Evolutionary conservation across 345 rosid genomes (phyloP).

Genomic region (Aquilaria malaccensis): DNA sequence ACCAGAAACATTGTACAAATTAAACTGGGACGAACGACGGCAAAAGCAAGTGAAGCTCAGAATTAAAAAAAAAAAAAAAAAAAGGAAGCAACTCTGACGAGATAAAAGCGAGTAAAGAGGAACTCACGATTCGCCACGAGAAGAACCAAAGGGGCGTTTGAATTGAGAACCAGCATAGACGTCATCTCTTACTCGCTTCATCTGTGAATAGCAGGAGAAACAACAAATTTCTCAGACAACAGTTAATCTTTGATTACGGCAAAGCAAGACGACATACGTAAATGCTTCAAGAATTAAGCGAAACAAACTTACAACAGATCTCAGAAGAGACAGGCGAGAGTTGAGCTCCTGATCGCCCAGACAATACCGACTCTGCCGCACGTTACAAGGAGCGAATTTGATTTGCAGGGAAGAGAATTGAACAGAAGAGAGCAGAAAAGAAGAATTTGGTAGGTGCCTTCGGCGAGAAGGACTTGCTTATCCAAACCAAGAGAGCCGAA

Average conservation of each 20-base stretch:
- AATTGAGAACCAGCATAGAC: conserved; percentile 48
- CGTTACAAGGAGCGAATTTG: not conserved
- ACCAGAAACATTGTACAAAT: not conserved
- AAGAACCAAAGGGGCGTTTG: conserved; percentile 55
- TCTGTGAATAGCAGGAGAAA: conserved; percentile 17
- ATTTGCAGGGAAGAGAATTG: too few relatives aligned
- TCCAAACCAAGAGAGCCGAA: not conserved
- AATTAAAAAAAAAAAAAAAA: conserved; percentile 1
- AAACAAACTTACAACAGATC: conserved; percentile 24
- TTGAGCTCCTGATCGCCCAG: too few relatives aligned
- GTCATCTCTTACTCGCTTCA: conserved; percentile 71
- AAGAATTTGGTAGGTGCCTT: too few relatives aligned
- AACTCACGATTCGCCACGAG: conserved; percentile 72
- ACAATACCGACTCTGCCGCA: too few relatives aligned
- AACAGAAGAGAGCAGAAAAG: too few relatives aligned
- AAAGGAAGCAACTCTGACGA: not conserved
- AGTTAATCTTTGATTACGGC: conserved; percentile 4
- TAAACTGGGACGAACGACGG: too few relatives aligned
- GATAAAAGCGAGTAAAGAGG: conserved; percentile 4
- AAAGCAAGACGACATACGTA: not conserved
- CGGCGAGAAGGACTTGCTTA: too few relatives aligned
- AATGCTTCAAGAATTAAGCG: too few relatives aligned
- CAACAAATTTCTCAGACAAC: not conserved
- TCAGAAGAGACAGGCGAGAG: conserved; percentile 8
- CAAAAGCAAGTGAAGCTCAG: not conserved